phyloP scores from a whole-genome alignment of 2,329 filamentous ascomycete species.

The Botryotinia globosa region DNA sequence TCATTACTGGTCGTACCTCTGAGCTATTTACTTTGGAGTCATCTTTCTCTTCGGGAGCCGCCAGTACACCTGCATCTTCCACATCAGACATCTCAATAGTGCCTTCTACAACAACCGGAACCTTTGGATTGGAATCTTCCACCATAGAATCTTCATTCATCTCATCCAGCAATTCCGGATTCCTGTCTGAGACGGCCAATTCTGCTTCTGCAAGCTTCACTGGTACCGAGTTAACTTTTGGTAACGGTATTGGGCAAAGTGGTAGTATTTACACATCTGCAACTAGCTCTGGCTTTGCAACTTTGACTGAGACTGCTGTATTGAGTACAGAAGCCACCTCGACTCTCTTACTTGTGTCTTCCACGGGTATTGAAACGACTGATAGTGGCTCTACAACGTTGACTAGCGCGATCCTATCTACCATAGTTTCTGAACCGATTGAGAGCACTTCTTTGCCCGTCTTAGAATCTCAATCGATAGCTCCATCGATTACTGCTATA shows the following conservation, averaged over 20 bases:
- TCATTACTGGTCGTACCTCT: neutral
- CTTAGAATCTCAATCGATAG: neutral
- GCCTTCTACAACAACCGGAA: neutral
- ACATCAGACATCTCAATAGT: neutral
- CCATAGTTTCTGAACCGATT: neutral
- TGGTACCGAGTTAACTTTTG: neutral
- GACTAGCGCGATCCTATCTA: neutral
- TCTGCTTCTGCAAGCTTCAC: neutral
- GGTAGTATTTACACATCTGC: neutral
- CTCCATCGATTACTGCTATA: neutral
- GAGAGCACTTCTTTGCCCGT: neutral
- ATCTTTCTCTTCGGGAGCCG: neutral
- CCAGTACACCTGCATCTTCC: neutral
- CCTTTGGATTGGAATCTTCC: neutral
- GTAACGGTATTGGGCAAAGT: constrained; percentile 7
- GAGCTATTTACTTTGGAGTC: neutral
- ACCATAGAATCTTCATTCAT: neutral
- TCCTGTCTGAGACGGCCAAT: neutral
- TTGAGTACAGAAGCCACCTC: neutral
- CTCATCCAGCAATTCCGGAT: neutral
- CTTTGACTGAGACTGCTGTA: neutral
- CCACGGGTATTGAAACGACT: neutral
- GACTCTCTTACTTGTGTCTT: neutral
- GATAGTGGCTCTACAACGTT: neutral
- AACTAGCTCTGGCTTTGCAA: neutral